A percentile compares a stretch with the other conserved stretches of the same genome.
phyloP scores from a whole-genome alignment of 305 asterid species.

The Rubia balearica region DNA sequence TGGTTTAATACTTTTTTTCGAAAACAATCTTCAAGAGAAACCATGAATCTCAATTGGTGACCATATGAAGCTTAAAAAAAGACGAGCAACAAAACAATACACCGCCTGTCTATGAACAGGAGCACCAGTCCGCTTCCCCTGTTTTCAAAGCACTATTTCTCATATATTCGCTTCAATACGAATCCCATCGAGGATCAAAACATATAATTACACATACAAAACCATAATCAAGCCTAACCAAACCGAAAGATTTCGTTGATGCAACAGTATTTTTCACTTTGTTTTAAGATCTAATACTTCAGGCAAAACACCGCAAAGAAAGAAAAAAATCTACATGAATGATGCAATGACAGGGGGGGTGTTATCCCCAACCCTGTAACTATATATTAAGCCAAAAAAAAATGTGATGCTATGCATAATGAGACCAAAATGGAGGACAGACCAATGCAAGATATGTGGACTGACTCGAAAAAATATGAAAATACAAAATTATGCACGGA shows the following conservation, averaged over 20 bases:
- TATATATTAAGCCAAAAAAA: conserved; percentile 26
- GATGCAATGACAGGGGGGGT: conserved; percentile 38
- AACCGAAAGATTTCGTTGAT: conserved; percentile 30
- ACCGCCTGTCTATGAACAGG: conserved; percentile 22
- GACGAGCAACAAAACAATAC: too few species aligned
- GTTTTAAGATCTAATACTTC: conserved; percentile 27
- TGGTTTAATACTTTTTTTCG: too few species aligned
- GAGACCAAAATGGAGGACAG: conserved; percentile 27
- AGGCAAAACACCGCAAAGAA: conserved; percentile 6
- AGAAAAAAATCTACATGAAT: conserved; percentile 29
- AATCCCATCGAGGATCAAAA: conserved; percentile 21
- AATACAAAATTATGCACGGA: not conserved
- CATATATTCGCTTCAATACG: conserved; percentile 34
- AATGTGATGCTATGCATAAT: conserved; percentile 45
- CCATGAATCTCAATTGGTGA: too few species aligned
- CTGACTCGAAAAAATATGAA: conserved; percentile 30
- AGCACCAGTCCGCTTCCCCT: conserved; percentile 18
- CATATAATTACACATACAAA: conserved; percentile 28
- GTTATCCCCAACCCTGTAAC: conserved; percentile 20
- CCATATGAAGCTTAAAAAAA: too few species aligned
- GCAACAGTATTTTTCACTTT: conserved; percentile 25
- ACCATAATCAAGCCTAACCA: conserved; percentile 30
- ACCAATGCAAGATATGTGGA: conserved; percentile 49
- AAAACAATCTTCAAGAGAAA: too few species aligned
- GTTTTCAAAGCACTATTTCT: conserved; percentile 19